Evolutionary conservation across 768 basidiomycete species (phyloP), one percentile per base, ranked within the genome.

Genomic region (Macrolepiota fuliginosa): DNA sequence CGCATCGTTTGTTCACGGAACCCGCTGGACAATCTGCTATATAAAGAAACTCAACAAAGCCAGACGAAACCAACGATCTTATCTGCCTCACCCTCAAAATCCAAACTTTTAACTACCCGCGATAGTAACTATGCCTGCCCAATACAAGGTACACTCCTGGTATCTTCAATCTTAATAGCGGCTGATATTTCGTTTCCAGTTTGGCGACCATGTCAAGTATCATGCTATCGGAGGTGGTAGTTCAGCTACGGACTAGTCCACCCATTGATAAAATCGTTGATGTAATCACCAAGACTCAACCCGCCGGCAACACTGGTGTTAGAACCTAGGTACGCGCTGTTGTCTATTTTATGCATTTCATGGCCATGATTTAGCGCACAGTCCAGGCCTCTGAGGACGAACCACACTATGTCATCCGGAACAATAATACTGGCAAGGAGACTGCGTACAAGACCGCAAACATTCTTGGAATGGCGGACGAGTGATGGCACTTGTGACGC

Each of bases 351-450:
- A n/a, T n/a, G n/a, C n/a, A n/a, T n/a, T n/a, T n/a, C n/a, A n/a
- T n/a, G n/a, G 32, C 12, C n/a, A 19, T 12, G 17, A 11, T 17
- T 32, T 40, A n/a, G n/a, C n/a, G n/a, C n/a, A n/a, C n/a, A n/a
- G n/a, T 56, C 4, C n/a, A 64, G 63, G 63, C 60, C n/a, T 56
- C 59, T 32, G 40, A 56, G 22, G 15, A 61, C 4, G 59, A 61
- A 24, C 58, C 63, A 4, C 59, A 54, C n/a, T 56, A 40, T 22
- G 24, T 61, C 25, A 64, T 61, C n/a, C 27, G 29, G 42, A 64
- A 64, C 24, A 58, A 64, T 25, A 61, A 56, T 24, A 64, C 63
- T 39, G 58, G 58, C 6, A 64, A 64, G 37, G 63, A 56, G 25
- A 61, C 53, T 29, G 59, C 63, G 2, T 64, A 64, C 36, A 64